Base-by-base conservation (phyloP, 192 early-diverging fungal genomes). In the Backusella liffmaniae region DNA sequence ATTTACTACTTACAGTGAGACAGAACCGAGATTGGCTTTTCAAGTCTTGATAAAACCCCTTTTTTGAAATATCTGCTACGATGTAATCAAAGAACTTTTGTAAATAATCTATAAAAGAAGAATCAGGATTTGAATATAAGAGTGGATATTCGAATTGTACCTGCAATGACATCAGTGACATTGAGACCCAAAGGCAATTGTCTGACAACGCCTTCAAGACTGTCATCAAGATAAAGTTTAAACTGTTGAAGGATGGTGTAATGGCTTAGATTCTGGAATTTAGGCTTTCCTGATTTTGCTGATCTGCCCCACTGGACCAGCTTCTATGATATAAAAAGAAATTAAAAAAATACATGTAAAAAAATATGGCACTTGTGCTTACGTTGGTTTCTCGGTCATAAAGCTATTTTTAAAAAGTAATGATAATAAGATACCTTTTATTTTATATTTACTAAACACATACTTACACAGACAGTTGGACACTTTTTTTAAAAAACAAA, bases 211-310 rank as follows among this genome's bases (percentile, higher is more conserved):
- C 79, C 76, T 4, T 73, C 75, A 12, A 80, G 66, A 23, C 73
- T 66, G 37, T 84, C 82, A 72, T 87, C 86, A 6, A 84, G 76
- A 66, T 82, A 87, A 12, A 87, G 65, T 79, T 87, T 87, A 66
- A 84, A 87, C 73, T 84, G 84, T 65, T 83, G 66, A 26, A 86
- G 76, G 16, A 82, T 77, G 8, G 80, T 62, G 56, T 78, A 77
- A 53, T 82, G 75, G 26, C n/a, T 62, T 62, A 62, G n/a, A 53
- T 81, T 73, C 34, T 41, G 32, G 18, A 73, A 75, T 1, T 80
- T 78, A 65, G 76, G 34, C 80, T 81, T 83, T 56, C 73, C 73
- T 62, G 69, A 49, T 66, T 70, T 49, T 36, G 78, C 53, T 80
- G 79, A 76, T 78, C 83, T 4, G 79, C 79, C 85, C 85, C 85